Conservation (phyloP, 1,284 basidiomycete species). For the Malassezia sympodialis region DNA sequence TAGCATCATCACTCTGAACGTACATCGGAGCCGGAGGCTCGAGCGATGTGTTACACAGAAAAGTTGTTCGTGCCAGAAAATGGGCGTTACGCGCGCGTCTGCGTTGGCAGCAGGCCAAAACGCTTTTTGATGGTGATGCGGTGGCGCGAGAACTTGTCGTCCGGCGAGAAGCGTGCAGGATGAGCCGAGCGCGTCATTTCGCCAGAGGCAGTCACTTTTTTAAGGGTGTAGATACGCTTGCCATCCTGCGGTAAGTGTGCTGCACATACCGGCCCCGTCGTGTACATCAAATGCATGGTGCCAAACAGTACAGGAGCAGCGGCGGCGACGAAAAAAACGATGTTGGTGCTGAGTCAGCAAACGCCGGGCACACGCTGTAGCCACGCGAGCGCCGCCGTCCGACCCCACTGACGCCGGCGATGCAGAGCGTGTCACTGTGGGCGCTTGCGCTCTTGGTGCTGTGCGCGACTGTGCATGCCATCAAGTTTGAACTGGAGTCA, state of each 20-base stretch:
- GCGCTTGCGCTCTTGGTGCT: constrained; percentile 11
- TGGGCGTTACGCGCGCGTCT: constrained; percentile 1
- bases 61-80: too few species aligned
- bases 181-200: constrained; percentile 43
- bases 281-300: constrained; percentile 48
- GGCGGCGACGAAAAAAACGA: background rate
- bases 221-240: constrained; percentile 47
- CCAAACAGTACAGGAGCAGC: background rate
- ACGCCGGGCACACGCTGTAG: background rate
- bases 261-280: constrained; percentile 28
- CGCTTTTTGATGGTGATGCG: constrained; percentile 46
- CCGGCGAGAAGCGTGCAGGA: constrained; percentile 45
- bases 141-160: constrained; percentile 48
- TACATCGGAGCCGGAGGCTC: background rate
- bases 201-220: constrained; percentile 39
- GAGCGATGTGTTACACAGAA: too few species aligned
- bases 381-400: background rate
- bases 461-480: constrained; percentile 19
- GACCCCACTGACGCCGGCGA: background rate
- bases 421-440: background rate
- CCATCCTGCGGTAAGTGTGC: constrained; percentile 26
- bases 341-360: constrained; percentile 7
- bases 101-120: constrained; percentile 40
- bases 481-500: constrained; percentile 43
- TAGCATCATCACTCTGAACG: background rate